Base-by-base conservation (phyloP, 495 filamentous ascomycete species). In the Xylaria intraflava region DNA sequence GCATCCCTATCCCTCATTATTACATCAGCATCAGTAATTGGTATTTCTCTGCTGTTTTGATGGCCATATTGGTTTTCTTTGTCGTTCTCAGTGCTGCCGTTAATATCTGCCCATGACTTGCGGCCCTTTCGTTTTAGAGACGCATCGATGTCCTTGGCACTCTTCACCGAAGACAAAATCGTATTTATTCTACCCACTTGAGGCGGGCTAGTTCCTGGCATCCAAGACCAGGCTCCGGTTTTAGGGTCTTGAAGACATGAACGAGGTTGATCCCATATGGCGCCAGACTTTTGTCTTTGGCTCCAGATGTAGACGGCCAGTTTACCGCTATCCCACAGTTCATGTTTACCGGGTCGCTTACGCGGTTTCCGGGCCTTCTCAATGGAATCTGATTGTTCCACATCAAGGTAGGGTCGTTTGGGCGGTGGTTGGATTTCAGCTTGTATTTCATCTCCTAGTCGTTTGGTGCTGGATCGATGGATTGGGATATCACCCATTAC, bases 241-340 rank as follows among this genome's bases (percentile, higher is more conserved):
- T 41, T 22, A 19, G 58, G 61, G 29, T 66, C 52, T 55, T 66
- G 64, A 48, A 66, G 55, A 36, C 19, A 46, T 1, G 51, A 46
- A 26, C 11, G 42, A 20, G 54, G 49, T 22, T 64, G 53, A 12
- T 53, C 43, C 64, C 64, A 64, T 45, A 56, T 66, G 20, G 58
- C 54, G 12, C 49, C 46, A 14, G 49, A 29, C 7, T 59, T 61
- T 9, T 64, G 58, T 19, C 60, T 56, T 23, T 62, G 53, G 23
- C 57, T 61, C 63, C 63, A 66, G 12, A 63, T 61, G 33, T 66
- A 61, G 16, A 64, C 60, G 26, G 63, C 63, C 3, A 64, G 35
- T 30, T 56, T 53, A 4, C 60, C 61, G n/a, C 55, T 55, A 16
- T 60, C 58, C 63, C 60, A 66, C 40, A 57, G 49, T n/a, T 64